Evolutionary conservation across 257 asterid genomes (phyloP), one percentile per base, ranked within the genome.

Genomic region (Ajuga chamaepitys): DNA sequence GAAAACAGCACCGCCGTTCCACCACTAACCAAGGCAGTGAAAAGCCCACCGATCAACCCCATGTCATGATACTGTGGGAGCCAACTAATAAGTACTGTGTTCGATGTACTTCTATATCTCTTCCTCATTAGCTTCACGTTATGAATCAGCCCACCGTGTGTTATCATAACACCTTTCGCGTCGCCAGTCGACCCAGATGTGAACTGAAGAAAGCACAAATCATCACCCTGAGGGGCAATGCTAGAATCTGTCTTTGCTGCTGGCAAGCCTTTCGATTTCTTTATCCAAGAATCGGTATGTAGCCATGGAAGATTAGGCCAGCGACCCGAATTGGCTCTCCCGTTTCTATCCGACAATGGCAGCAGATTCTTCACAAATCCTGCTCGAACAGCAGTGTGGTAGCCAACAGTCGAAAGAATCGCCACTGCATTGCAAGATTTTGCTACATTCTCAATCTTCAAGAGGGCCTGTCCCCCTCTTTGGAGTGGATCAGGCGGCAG

Each of bases 401-500:
- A 88, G 35, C 90, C 80, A 1, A 77, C 55, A 9, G 93, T 86
- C 5, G 96, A 86, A 22, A 86, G 80, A 69, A 88, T 88, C 0
- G 95, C 95, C 68, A 82, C 83, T 1, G 90, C 86, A 10, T 82
- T 84, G 78, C 85, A 82, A 5, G 88, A 80, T 73, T 82, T 84
- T 9, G 90, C 85, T 11, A 88, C 79, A 55, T 84, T 88, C 66
- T 86, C 93, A 2, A 88, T 84, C 70, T 88, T 88, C 76, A 84
- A 25, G 42, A 86, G 95, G 40, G 95, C 92, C 47, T 88, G 96
- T 38, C 96, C 96, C 1, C 96, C 96, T 74, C 92, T 81, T 71
- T 90, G 97, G 54, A 87, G 88, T 26, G 97, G 97, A 75, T 90
- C 97, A 1, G 97, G 89, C 14, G 97, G 97, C 57, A 90, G 88